Percentiles rank a stretch among this genome's conserved stretches.
These are phyloP conservation scores for Fusarium buharicum DNA, from an alignment of 2,329 filamentous ascomycete species.

Conservation along the genomic window DNA sequence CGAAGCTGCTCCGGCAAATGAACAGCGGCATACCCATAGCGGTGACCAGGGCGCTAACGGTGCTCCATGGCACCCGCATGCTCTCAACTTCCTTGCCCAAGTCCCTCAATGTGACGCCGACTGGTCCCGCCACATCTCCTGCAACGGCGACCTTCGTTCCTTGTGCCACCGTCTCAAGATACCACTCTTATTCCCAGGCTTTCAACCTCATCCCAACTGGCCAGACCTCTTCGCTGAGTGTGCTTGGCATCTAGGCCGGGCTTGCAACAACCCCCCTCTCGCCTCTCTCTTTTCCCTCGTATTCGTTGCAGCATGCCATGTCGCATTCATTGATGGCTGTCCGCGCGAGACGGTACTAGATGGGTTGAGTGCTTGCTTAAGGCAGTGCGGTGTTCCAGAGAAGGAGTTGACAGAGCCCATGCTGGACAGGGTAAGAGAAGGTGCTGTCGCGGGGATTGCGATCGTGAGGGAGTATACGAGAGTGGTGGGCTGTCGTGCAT, in stretches of 20 bases:
- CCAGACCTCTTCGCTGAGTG: slow-evolving; percentile 19
- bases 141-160: slow-evolving; percentile 10
- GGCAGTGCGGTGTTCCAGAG: slow-evolving; percentile 18
- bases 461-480: slow-evolving; percentile 18
- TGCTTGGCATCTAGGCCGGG: slow-evolving; percentile 6
- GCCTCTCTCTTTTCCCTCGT: slow-evolving; percentile 25
- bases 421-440: slow-evolving; percentile 17
- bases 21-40: background rate
- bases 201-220: slow-evolving; percentile 4
- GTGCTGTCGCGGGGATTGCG: slow-evolving; percentile 18
- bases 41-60: too few species aligned
- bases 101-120: slow-evolving; percentile 17
- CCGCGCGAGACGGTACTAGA: slow-evolving; percentile 1
- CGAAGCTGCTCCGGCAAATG: background rate
- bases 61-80: slow-evolving; percentile 16
- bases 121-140: slow-evolving; percentile 22
- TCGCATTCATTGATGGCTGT: slow-evolving; percentile 16
- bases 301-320: slow-evolving; percentile 28
- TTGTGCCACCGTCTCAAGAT: slow-evolving; percentile 17
- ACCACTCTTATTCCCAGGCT: slow-evolving; percentile 1
- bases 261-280: slow-evolving; percentile 1
- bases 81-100: slow-evolving; percentile 19
- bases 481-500: slow-evolving; percentile 22
- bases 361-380: slow-evolving; percentile 11
- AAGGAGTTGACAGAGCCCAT: slow-evolving; percentile 11